Conservation (phyloP, 371 early-diverging fungal species). For the Ecytonucleospora hepatopenaei region DNA sequence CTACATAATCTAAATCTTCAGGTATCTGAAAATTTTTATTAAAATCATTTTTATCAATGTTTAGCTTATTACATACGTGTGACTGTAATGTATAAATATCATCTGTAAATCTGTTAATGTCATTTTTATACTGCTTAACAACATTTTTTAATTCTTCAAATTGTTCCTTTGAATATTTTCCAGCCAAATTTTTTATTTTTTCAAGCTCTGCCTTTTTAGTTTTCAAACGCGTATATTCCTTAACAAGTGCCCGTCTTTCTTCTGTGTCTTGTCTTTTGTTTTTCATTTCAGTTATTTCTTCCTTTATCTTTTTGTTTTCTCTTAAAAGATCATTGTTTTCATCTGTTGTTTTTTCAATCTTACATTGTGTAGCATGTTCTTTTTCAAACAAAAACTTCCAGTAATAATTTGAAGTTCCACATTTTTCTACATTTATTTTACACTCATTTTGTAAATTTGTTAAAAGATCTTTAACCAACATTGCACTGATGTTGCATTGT, state of each 20-base stretch:
- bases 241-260: slow-evolving; percentile 57
- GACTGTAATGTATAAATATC: slow-evolving; percentile 72
- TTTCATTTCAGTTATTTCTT: slow-evolving; percentile 13
- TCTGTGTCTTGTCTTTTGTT: slow-evolving; percentile 34
- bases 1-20: slow-evolving; percentile 65
- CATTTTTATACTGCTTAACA: slow-evolving; percentile 3
- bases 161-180: slow-evolving; percentile 6
- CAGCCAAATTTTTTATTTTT: slow-evolving; percentile 6
- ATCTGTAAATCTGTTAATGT: slow-evolving; percentile 59
- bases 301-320: slow-evolving; percentile 40
- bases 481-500: slow-evolving; percentile 68
- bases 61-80: slow-evolving; percentile 67
- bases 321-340: slow-evolving; percentile 27
- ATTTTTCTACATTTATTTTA: slow-evolving; percentile 71
- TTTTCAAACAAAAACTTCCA: slow-evolving; percentile 69
- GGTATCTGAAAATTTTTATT: slow-evolving; percentile 64
- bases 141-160: slow-evolving; percentile 12
- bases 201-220: slow-evolving; percentile 19
- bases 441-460: slow-evolving; percentile 75
- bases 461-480: slow-evolving; percentile 75
- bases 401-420: slow-evolving; percentile 74
- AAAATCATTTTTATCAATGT: slow-evolving; percentile 63
- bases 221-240: slow-evolving; percentile 16
- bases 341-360: slow-evolving; percentile 30
- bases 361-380: slow-evolving; percentile 54